Base-by-base conservation (phyloP, 2,329 filamentous ascomycete genomes). In the Calonectria ilicicola region DNA sequence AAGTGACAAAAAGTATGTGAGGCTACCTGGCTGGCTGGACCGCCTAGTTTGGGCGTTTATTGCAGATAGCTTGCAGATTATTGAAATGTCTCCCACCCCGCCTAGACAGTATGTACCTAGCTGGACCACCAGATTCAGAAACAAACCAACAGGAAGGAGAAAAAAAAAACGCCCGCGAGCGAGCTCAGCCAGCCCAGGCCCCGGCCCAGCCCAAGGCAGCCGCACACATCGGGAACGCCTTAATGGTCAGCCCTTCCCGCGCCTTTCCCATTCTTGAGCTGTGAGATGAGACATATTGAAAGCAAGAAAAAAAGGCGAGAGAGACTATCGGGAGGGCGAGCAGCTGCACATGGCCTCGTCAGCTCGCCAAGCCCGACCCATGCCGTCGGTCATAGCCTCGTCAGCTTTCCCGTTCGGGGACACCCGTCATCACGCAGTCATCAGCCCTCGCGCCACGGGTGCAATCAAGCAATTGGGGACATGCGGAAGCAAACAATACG, bases 351-450 rank as follows among this genome's bases (percentile, higher is more conserved):
- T 47, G 69, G 53, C 56, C 69, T 67, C 69, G 64, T 71, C 69
- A 71, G 69, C 64, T 51, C 60, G 47, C 64, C 46, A 38, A 49
- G 40, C 35, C 67, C 38, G 27, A 51, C 27, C 60, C 26, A 44
- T 60, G 64, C 56, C n/a, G 62, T 23, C 46, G 58, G 47, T 35
- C 69, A 65, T 29, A 71, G 69, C 69, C 69, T 67, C 49, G 69
- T 71, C 69, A 71, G 69, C 64, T 47, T 67, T 58, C 69, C 69
- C 46, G 23, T 67, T 71, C 56, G 40, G 56, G 65, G 27, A 38
- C 27, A 29, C 17, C 38, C 53, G 51, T 71, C 69, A 70, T 40
- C 19, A 38, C 66, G 10, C 38, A 17, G 35, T 21, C 19, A 58
- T 67, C 69, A 67, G 64, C 63, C 42, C 17, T n/a, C 42, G 42